Percentiles rank a stretch among this genome's conserved stretches.
Conservation (phyloP, 306 rosid species). For the Medicago ruthenica region DNA sequence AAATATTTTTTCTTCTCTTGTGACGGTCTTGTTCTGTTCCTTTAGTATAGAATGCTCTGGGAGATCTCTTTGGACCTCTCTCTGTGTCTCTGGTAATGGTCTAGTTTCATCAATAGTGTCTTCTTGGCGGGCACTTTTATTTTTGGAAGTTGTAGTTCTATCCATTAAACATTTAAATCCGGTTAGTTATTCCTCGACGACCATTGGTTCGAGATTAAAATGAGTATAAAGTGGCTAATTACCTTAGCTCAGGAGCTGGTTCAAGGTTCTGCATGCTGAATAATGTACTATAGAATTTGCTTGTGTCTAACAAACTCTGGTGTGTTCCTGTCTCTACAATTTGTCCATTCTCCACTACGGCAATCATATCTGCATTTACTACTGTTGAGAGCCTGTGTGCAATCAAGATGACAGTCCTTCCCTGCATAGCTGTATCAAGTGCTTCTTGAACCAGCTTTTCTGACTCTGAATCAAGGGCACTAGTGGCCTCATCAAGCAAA, state of each 20-base stretch:
- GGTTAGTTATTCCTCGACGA: slow-evolving; percentile 33
- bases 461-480: slow-evolving; percentile 90
- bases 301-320: slow-evolving; percentile 65
- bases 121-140: slow-evolving; percentile 50
- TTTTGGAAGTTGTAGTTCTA: slow-evolving; percentile 53
- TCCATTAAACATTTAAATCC: slow-evolving; percentile 42
- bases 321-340: slow-evolving; percentile 79
- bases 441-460: slow-evolving; percentile 87
- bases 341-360: slow-evolving; percentile 73
- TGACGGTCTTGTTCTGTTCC: slow-evolving; percentile 42
- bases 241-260: slow-evolving; percentile 62
- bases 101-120: slow-evolving; percentile 48
- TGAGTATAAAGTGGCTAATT: slow-evolving; percentile 23
- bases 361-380: slow-evolving; percentile 82
- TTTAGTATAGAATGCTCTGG: slow-evolving; percentile 40
- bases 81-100: slow-evolving; percentile 38
- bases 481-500: slow-evolving; percentile 89
- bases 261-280: slow-evolving; percentile 74
- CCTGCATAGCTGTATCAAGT: slow-evolving; percentile 78
- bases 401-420: slow-evolving; percentile 78
- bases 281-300: slow-evolving; percentile 65
- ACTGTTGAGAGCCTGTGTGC: slow-evolving; percentile 90
- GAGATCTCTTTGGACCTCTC: slow-evolving; percentile 39
- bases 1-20: slow-evolving; percentile 52
- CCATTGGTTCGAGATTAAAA: background rate